phyloP scores from a whole-genome alignment of 768 basidiomycete species.

The Candolleomyces aberdarensis region DNA sequence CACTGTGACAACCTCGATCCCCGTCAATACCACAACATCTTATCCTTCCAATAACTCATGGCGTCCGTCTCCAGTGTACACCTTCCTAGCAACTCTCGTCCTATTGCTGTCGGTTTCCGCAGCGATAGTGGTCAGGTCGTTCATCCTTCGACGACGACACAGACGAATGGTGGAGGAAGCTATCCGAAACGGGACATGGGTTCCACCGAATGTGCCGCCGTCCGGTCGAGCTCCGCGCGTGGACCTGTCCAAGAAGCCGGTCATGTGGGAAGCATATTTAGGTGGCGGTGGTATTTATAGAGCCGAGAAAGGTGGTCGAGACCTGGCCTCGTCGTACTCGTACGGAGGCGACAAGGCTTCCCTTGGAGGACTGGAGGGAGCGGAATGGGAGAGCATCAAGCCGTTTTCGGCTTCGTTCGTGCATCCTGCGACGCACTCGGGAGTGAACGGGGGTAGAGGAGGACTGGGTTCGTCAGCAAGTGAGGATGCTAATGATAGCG shows the following conservation, averaged over 20 bases:
- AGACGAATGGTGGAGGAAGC: slow-evolving; percentile 59
- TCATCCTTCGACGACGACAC: slow-evolving; percentile 61
- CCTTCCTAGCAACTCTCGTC: slow-evolving; percentile 62
- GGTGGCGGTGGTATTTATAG: slow-evolving; percentile 18
- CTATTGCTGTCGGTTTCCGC: slow-evolving; percentile 65
- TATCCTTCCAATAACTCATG: background rate
- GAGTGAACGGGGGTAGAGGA: background rate
- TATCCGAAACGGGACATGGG: slow-evolving; percentile 61
- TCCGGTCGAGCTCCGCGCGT: slow-evolving; percentile 21
- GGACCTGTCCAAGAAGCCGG: slow-evolving; percentile 45
- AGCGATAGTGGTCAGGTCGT: slow-evolving; percentile 56
- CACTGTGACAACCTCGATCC: background rate
- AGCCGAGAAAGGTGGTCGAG: slow-evolving; percentile 5
- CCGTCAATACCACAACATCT: background rate
- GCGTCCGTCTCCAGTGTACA: slow-evolving; percentile 33
- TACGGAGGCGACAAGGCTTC: background rate
- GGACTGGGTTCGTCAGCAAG: background rate
- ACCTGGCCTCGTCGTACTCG: background rate
- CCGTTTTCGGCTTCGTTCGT: slow-evolving; percentile 15
- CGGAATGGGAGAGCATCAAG: slow-evolving; percentile 18
- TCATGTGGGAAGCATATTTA: slow-evolving; percentile 45
- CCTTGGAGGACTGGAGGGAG: slow-evolving; percentile 5
- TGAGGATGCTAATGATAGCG: background rate
- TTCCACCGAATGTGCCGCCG: slow-evolving; percentile 33
- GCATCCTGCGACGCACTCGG: background rate